Evolutionary conservation across 495 filamentous ascomycete species (phyloP).

Genomic region (Tetracladium setigerum): DNA sequence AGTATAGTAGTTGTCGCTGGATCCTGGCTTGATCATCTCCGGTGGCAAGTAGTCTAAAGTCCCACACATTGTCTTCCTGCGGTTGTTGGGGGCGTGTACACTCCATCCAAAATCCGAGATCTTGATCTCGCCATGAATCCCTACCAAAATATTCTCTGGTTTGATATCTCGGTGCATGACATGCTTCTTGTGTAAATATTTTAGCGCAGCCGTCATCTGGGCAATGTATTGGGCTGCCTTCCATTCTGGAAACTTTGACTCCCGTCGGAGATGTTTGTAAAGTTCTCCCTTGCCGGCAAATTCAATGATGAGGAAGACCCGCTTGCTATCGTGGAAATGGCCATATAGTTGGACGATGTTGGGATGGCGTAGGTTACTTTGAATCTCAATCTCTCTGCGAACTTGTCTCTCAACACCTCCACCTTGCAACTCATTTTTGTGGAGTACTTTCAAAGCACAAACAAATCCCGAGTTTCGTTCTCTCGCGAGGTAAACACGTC

Average conservation of each 20-base stretch:
- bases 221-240: constrained; percentile 95
- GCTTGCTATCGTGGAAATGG: constrained; percentile 95
- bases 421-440: constrained; percentile 89
- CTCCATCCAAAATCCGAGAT: constrained; percentile 98
- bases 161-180: constrained; percentile 99
- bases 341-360: constrained; percentile 93
- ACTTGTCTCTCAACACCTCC: constrained; percentile 92
- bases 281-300: constrained; percentile 93
- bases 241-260: constrained; percentile 87
- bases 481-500: constrained; percentile 89
- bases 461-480: constrained; percentile 86
- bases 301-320: constrained; percentile 92
- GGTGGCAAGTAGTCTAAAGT: constrained; percentile 96
- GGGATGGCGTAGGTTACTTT: constrained; percentile 86
- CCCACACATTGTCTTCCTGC: constrained; percentile 91
- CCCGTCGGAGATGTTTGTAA: constrained; percentile 90
- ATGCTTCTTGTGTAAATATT: constrained; percentile 93
- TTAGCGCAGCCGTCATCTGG: constrained; percentile 93
- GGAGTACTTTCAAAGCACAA: constrained; percentile 92
- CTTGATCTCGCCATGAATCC: constrained; percentile 97
- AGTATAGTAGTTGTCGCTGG: constrained; percentile 75
- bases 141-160: constrained; percentile 95
- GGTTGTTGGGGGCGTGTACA: constrained; percentile 93
- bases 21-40: constrained; percentile 85
- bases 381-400: constrained; percentile 94